phyloP scores from a whole-genome alignment of 148 eudicot genomes.

The Rhododendron ferrugineum region DNA sequence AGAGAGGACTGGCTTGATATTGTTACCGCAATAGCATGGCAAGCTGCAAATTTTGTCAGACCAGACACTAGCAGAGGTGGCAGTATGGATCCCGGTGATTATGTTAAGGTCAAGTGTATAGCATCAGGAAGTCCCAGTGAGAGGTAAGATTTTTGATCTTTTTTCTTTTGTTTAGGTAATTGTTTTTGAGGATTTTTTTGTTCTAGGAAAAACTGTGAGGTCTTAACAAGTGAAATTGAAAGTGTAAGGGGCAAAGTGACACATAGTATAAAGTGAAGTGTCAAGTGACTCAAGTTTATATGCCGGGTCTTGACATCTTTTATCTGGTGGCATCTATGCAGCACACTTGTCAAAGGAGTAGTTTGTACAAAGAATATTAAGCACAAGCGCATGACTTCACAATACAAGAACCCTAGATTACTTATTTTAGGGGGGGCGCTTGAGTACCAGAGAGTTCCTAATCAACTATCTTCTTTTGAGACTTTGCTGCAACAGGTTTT shows the following conservation, averaged over 20 bases:
- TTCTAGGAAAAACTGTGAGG: no score
- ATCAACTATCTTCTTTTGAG: conserved; percentile 79
- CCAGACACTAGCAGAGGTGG: conserved; percentile 95
- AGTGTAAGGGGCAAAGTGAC: not conserved
- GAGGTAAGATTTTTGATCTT: conserved; percentile 40
- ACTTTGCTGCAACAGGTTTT: conserved; percentile 80
- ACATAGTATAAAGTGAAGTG: not conserved
- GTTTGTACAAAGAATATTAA: conserved; percentile 96
- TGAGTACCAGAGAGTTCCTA: conserved; percentile 77
- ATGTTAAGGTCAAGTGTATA: conserved; percentile 85
- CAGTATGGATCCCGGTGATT: conserved; percentile 95
- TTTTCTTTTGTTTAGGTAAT: not conserved
- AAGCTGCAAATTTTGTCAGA: conserved; percentile 89
- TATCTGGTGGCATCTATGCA: conserved; percentile 44
- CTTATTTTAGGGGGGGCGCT: conserved; percentile 91
- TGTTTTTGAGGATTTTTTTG: not conserved
- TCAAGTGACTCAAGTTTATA: no score
- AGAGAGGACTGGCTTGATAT: conserved; percentile 70
- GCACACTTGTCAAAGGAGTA: conserved; percentile 76
- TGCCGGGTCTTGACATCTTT: not conserved
- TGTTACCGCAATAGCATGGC: conserved; percentile 79
- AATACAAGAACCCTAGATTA: conserved; percentile 71
- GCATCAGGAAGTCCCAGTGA: conserved; percentile 82
- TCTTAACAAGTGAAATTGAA: not conserved
- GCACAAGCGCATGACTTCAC: conserved; percentile 97